Base-by-base conservation (phyloP, 345 rosid species). In the Eutrema japonicum region DNA sequence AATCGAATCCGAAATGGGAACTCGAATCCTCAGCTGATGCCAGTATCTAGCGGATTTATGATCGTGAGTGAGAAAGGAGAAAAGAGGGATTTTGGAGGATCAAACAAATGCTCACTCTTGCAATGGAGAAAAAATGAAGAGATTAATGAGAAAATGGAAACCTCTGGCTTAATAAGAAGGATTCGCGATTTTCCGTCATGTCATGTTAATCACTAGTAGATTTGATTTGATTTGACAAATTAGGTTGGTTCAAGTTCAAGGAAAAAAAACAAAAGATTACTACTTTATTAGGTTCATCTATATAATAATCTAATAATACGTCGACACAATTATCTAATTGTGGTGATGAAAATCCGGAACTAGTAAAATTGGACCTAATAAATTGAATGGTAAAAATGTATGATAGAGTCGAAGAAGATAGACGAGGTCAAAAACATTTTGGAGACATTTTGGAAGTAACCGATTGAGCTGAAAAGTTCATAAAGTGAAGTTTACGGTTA, bases 91-190 rank as follows among this genome's bases (percentile, higher is more conserved):
- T 40, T 50, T 57, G 67, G 72, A 57, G 72, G 22, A 18, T 18
- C 22, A 18, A 18, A 18, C 22, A 18, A 18, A 18, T 18, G 22
- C 22, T 18, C 22, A 18, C 18, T 18, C 18, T 57, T 9, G 51
- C 9, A 30, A 49, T 2, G 54, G 22, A 50, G 66, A 16, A 55
- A 16, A 55, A 13, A 0, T 32, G 35, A 8, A 9, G 42, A 9
- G 8, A 13, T n/a, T 64, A 32, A 6, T 33, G 37, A 35, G 59
- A 45, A 66, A 76, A 61, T n/a, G 74, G 70, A 76, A 60, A 62
- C 79, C 40, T 69, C 74, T 61, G 32, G 35, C 1, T 30, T 3
- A 50, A 0, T 0, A 43, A 67, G 69, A 75, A 68, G 74, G 48
- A 7, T 3, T 37, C 22, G 16, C 32, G 22, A 48, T 49, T 37